A percentile compares a stretch with the other conserved stretches of the same genome.
These are phyloP conservation scores for Cladobotryum mycophilum DNA, from an alignment of 2,329 filamentous ascomycete species.

Conservation along the genomic window DNA sequence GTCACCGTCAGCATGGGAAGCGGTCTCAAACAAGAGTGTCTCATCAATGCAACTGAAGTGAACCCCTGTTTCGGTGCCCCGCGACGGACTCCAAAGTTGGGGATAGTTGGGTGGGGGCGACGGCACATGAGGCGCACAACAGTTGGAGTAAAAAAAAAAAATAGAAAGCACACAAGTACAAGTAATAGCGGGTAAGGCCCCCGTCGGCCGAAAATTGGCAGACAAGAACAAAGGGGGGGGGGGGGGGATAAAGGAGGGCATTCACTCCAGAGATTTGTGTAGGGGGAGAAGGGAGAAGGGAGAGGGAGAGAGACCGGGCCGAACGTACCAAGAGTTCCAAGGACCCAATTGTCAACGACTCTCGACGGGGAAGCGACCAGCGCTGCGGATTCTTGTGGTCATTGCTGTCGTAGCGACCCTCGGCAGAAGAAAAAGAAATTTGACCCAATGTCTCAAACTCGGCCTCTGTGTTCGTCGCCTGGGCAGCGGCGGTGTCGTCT, in stretches of 20 bases:
- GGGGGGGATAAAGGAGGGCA: background rate
- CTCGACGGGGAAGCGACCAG: slow-evolving; percentile 43
- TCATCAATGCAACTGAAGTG: slow-evolving; percentile 10
- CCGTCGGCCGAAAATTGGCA: too few species aligned
- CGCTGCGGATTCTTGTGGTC: slow-evolving; percentile 31
- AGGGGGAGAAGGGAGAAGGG: slow-evolving; percentile 3
- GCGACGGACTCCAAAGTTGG: slow-evolving; percentile 12
- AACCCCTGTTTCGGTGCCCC: slow-evolving; percentile 19
- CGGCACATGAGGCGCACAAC: slow-evolving; percentile 2
- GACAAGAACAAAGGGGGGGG: background rate
- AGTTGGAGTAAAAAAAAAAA: background rate
- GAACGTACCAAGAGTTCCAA: slow-evolving; percentile 31
- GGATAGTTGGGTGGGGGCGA: slow-evolving; percentile 17
- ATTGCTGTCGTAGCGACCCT: slow-evolving; percentile 29
- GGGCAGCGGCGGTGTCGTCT: slow-evolving; percentile 28
- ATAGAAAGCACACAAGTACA: too few species aligned
- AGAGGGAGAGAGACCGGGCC: background rate
- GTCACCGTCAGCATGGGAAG: slow-evolving; percentile 19
- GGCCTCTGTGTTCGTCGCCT: slow-evolving; percentile 21
- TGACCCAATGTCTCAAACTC: slow-evolving; percentile 18
- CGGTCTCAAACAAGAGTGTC: slow-evolving; percentile 12
- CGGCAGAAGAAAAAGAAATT: slow-evolving; percentile 20
- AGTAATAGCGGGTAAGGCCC: too few species aligned
- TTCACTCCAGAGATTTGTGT: background rate
- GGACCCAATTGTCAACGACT: slow-evolving; percentile 39